These are phyloP conservation scores for Aspergillus versicolor DNA, from an alignment of 2,329 filamentous ascomycete genomes.

Conservation along the genomic window DNA sequence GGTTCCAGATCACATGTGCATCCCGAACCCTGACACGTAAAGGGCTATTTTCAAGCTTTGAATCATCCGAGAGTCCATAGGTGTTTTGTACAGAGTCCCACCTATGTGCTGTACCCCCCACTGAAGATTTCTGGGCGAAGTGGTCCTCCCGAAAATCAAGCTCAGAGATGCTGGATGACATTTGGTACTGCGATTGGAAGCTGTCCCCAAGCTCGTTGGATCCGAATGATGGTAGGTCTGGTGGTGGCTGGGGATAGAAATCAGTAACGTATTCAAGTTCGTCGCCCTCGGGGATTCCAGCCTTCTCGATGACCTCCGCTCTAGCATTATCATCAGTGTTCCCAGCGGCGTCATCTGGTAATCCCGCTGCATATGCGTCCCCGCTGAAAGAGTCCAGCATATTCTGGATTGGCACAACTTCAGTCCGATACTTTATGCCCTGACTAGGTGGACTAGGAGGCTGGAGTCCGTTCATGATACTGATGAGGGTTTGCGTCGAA, in stretches of 20 bases:
- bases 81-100: conserved; percentile 78
- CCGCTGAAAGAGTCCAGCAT: conserved; percentile 87
- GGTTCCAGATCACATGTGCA: conserved; percentile 93
- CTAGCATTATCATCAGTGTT: no score
- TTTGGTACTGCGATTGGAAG: conserved; percentile 54
- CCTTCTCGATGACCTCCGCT: conserved; percentile 49
- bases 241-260: conserved; percentile 50
- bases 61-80: conserved; percentile 66
- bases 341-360: conserved; percentile 27
- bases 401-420: conserved; percentile 81
- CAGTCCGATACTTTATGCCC: conserved; percentile 80
- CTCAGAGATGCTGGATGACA: conserved; percentile 58
- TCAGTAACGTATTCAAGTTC: conserved; percentile 56
- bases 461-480: conserved; percentile 73
- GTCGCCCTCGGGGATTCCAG: conserved; percentile 36
- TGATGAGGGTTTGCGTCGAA: conserved; percentile 88
- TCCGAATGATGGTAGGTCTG: conserved; percentile 37
- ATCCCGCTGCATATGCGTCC: conserved; percentile 65
- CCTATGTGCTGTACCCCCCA: conserved; percentile 68
- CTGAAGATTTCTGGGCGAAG: conserved; percentile 63
- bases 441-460: conserved; percentile 82
- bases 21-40: conserved; percentile 77
- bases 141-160: conserved; percentile 76
- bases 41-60: conserved; percentile 65
- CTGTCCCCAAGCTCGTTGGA: conserved; percentile 47